Conservation (phyloP, 352 stramenopile species). For the Blastocystis sp. region DNA sequence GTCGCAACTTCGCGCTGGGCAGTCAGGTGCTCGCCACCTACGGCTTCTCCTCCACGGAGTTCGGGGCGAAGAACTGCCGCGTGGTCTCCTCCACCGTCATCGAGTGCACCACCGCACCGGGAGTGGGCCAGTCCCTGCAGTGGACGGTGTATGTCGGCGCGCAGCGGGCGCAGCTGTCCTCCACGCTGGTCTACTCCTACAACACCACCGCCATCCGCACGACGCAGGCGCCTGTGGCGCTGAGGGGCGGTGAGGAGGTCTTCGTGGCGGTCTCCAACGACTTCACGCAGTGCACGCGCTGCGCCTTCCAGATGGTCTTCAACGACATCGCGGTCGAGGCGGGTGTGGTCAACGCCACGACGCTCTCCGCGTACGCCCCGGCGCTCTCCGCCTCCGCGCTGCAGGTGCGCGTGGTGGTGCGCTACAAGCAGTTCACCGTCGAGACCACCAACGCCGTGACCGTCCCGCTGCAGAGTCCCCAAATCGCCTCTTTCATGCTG, state of each 20-base stretch:
- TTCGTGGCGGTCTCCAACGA: slow-evolving; percentile 33
- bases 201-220: neutral
- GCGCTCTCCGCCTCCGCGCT: neutral
- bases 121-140: slow-evolving; percentile 7
- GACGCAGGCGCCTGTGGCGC: neutral
- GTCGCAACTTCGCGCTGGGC: neutral
- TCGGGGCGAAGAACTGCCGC: neutral
- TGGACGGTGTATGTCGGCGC: slow-evolving; percentile 23
- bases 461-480: neutral
- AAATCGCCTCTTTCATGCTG: slow-evolving; percentile 21
- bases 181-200: neutral
- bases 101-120: neutral
- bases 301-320: slow-evolving; percentile 9
- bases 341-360: neutral
- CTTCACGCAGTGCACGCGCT: neutral
- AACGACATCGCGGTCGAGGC: slow-evolving; percentile 17
- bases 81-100: neutral
- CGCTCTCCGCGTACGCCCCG: neutral
- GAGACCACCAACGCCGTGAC: slow-evolving; percentile 18
- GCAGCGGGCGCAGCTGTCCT: neutral
- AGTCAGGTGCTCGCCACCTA: neutral
- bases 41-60: slow-evolving; percentile 22
- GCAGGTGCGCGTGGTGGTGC: neutral
- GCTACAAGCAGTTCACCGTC: neutral
- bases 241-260: neutral